Conservation (phyloP, 768 basidiomycete species). For the Phylloporus sp. region DNA sequence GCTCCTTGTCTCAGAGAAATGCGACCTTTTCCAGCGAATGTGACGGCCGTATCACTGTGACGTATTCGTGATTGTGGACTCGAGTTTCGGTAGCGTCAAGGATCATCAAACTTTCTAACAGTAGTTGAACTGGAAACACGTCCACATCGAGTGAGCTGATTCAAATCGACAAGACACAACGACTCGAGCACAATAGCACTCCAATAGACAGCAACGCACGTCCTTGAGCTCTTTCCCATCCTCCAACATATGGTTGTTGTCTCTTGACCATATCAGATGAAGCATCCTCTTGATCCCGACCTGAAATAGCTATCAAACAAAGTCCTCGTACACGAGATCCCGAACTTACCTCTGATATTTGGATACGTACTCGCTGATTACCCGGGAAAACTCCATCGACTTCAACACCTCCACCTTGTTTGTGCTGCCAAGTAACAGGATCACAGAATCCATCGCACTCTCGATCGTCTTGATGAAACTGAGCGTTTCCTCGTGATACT, state of each 20-base stretch:
- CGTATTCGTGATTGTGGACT: too few species aligned
- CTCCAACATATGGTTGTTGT: conserved; percentile 76
- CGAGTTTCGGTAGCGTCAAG: too few species aligned
- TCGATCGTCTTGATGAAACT: conserved; percentile 72
- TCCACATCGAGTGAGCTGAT: too few species aligned
- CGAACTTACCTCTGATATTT: conserved; percentile 59
- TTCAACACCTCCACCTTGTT: conserved; percentile 81
- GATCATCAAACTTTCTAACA: too few species aligned
- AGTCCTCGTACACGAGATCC: background rate
- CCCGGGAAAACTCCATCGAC: conserved; percentile 85
- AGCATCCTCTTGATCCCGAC: conserved; percentile 92
- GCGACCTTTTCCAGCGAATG: too few species aligned
- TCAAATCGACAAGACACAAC: too few species aligned
- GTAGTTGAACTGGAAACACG: too few species aligned
- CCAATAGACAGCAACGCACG: conserved; percentile 78
- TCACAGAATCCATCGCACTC: conserved; percentile 63
- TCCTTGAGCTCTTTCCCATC: conserved; percentile 81
- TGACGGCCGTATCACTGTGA: too few species aligned
- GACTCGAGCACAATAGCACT: conserved; percentile 95
- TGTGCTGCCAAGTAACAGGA: conserved; percentile 78
- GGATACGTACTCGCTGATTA: conserved; percentile 72
- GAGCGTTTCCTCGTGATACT: conserved; percentile 83
- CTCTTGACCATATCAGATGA: conserved; percentile 95
- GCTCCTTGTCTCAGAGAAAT: too few species aligned
- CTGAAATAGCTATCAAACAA: conserved; percentile 35